A percentile compares a stretch with the other conserved stretches of the same genome.
Evolutionary conservation across 164 flowering plant species (phyloP).

Genomic region (Warburgia ugandensis): DNA sequence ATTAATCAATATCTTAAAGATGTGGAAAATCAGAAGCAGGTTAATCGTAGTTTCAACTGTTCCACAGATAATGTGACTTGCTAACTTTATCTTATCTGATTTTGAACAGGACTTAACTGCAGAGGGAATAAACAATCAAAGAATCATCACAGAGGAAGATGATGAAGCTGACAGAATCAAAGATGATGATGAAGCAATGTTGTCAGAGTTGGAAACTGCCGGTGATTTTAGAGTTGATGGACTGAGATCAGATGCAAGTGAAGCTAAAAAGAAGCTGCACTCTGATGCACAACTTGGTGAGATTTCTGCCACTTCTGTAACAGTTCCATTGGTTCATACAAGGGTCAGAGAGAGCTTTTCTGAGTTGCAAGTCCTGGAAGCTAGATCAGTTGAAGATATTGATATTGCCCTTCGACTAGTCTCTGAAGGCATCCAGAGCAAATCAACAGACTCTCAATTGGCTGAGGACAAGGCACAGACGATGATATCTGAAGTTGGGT

Average conservation of each 20-base stretch:
- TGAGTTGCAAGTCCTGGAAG: conserved; percentile 13
- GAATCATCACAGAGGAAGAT: conserved; percentile 16
- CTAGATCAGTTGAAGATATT: conserved; percentile 17
- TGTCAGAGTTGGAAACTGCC: conserved; percentile 54
- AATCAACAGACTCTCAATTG: conserved; percentile 5
- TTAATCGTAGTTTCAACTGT: no score
- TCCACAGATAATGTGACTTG: no score
- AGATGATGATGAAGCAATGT: conserved; percentile 53
- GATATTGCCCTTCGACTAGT: no score
- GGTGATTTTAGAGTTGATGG: conserved; percentile 73
- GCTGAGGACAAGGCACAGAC: conserved; percentile 1
- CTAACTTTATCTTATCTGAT: background rate
- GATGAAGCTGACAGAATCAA: conserved; percentile 28
- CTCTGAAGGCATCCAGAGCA: no score
- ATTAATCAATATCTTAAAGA: no score
- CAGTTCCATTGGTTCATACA: no score
- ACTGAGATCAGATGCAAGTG: no score
- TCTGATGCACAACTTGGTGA: no score
- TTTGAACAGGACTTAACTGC: background rate
- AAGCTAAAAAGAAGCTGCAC: no score
- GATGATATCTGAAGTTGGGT: conserved; percentile 5
- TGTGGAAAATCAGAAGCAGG: no score
- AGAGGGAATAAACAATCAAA: no score
- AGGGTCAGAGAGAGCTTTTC: conserved; percentile 1
- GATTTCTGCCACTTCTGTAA: no score